Evolutionary conservation across 2,329 filamentous ascomycete species (phyloP).

Genomic region (Phaeosphaeria sp.): DNA sequence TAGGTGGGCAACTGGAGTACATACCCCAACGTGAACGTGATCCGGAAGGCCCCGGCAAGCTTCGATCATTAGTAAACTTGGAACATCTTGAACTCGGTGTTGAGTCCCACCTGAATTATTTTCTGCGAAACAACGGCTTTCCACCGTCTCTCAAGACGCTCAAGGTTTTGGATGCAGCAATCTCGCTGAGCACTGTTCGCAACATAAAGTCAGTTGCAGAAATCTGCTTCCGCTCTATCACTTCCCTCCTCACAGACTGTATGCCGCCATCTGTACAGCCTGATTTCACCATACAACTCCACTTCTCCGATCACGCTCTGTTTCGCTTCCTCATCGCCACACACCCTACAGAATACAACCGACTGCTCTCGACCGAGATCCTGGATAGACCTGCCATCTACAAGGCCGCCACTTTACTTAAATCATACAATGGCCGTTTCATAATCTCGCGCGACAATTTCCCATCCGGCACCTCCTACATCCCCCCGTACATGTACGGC

Average conservation of each 20-base stretch:
- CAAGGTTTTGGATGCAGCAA: constrained; percentile 33
- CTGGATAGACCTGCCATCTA: constrained; percentile 35
- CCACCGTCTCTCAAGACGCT: constrained; percentile 33
- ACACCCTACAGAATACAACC: constrained; percentile 14
- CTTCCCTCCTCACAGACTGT: constrained; percentile 22
- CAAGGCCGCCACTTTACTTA: constrained; percentile 29
- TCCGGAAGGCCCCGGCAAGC: constrained; percentile 20
- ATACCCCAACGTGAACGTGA: constrained; percentile 17
- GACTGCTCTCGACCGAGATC: constrained; percentile 23
- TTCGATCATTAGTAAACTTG: constrained; percentile 33
- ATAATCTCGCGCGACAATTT: constrained; percentile 34
- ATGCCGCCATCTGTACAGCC: constrained; percentile 15
- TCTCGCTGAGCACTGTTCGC: constrained; percentile 25
- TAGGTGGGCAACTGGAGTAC: constrained; percentile 27
- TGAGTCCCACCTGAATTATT: constrained; percentile 34
- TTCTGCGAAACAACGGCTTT: constrained; percentile 31
- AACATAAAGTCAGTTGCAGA: constrained; percentile 21
- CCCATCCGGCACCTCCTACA: constrained; percentile 21
- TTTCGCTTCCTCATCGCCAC: constrained; percentile 16
- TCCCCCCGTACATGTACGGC: constrained; percentile 46
- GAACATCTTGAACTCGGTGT: constrained; percentile 38
- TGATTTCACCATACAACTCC: constrained; percentile 27
- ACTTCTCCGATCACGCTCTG: constrained; percentile 27
- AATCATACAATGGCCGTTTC: constrained; percentile 28
- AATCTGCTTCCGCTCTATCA: constrained; percentile 21